These are phyloP conservation scores for Salix exigua DNA, from an alignment of 345 rosid genomes.

Conservation along the genomic window DNA sequence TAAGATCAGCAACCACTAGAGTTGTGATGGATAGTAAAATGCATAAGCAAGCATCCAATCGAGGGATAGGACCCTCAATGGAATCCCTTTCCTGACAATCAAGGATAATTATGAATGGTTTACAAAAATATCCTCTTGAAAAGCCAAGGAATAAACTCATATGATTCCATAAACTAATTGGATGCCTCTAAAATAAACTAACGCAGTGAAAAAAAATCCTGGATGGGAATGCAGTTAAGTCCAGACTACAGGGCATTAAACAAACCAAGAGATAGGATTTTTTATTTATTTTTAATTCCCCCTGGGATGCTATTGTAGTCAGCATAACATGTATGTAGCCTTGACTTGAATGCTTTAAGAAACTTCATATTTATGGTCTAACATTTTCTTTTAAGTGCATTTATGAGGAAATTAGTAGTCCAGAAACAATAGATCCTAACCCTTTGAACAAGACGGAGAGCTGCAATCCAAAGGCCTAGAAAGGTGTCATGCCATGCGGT, in stretches of 20 bases:
- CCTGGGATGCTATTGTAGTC: neutral
- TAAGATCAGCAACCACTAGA: conserved; percentile 65
- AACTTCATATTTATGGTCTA: neutral
- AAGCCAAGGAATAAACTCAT: neutral
- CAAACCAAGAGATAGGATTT: neutral
- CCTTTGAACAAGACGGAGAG: conserved; percentile 96
- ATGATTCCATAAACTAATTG: neutral
- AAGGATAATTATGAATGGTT: neutral
- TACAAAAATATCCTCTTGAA: neutral
- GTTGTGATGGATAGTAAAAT: conserved; percentile 73
- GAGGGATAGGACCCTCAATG: conserved; percentile 90
- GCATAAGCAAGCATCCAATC: conserved; percentile 78
- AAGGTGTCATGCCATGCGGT: conserved; percentile 87
- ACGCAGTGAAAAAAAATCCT: neutral
- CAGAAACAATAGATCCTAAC: conserved; percentile 19
- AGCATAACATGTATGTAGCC: neutral
- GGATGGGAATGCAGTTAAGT: neutral
- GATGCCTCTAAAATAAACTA: neutral
- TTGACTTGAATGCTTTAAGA: neutral
- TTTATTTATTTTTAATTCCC: neutral
- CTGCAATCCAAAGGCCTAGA: conserved; percentile 90
- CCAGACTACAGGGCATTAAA: neutral
- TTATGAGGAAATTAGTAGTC: neutral
- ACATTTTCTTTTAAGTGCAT: neutral
- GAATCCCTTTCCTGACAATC: conserved; percentile 79